A percentile compares a stretch with the other conserved stretches of the same genome.
phyloP scores from a whole-genome alignment of 2,329 filamentous ascomycete genomes.

The Sordariomycetes sp. region DNA sequence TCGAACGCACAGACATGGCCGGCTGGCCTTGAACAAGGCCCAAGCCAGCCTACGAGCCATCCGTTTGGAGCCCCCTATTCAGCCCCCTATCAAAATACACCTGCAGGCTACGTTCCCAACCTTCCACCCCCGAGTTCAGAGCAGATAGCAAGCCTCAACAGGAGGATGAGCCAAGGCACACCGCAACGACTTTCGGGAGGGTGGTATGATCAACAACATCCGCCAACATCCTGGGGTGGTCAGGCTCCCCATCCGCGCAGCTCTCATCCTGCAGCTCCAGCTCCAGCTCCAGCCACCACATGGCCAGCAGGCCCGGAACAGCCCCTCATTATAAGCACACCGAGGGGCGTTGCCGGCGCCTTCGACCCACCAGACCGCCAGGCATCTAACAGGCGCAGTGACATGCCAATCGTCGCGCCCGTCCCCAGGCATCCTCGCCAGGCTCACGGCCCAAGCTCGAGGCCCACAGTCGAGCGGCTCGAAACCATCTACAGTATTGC shows the following conservation, averaged over 20 bases:
- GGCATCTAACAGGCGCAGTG: conserved; percentile 19
- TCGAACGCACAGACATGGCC: conserved; percentile 39
- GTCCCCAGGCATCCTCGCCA: conserved; percentile 41
- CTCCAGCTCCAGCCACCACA: conserved; percentile 5
- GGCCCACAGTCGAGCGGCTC: conserved; percentile 41
- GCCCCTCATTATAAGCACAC: conserved; percentile 53
- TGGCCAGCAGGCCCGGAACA: conserved; percentile 29
- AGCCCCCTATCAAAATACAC: conserved; percentile 22
- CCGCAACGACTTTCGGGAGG: conserved; percentile 33
- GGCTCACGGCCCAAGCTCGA: conserved; percentile 17
- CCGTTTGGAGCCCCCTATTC: conserved; percentile 29
- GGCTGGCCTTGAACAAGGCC: conserved; percentile 12
- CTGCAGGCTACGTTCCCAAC: conserved; percentile 21
- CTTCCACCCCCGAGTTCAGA: conserved; percentile 29
- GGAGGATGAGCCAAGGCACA: conserved; percentile 24
- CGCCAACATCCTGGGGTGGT: too few species aligned
- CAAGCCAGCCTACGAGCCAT: conserved; percentile 4
- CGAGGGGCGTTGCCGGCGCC: conserved; percentile 42
- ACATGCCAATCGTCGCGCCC: conserved; percentile 42
- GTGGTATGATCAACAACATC: conserved; percentile 27
- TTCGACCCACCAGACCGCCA: conserved; percentile 34
- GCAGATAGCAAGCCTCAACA: conserved; percentile 28
- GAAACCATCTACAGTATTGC: conserved; percentile 42
- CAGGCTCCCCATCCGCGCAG: too few species aligned
- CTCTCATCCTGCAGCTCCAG: too few species aligned